Base-by-base conservation (phyloP, 2,329 filamentous ascomycete genomes). In the Lecanicillium sp. region DNA sequence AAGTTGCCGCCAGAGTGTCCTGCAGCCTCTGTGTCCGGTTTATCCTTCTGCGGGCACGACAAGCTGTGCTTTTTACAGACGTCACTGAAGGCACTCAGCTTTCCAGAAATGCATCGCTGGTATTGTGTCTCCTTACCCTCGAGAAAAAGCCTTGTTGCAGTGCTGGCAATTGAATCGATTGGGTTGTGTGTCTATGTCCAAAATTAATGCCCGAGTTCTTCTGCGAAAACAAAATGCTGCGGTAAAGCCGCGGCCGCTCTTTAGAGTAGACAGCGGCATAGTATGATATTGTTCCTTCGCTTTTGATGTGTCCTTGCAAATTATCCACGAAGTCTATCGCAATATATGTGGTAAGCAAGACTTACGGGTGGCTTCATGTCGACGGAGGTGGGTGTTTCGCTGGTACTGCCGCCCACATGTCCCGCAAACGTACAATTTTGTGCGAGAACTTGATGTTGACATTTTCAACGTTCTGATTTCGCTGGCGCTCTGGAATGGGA, bases 341-440 rank as follows among this genome's bases (percentile, higher is more conserved):
- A n/a, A n/a, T n/a, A n/a, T n/a, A n/a, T n/a, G n/a, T n/a, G n/a
- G n/a, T n/a, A n/a, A n/a, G n/a, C n/a, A n/a, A n/a, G 29, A 51
- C 57, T 53, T 41, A 58, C 56, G 57, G 10, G 56, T 59, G 14
- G 56, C 50, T 46, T 60, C 56, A 39, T 60, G 56, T 12, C 56
- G 55, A 15, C 56, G 55, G 11, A 59, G 53, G 44, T 60, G 58
- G n/a, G 56, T 52, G 44, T 53, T 59, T 12, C 55, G 52, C 43
- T 59, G 57, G 45, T 59, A 60, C 29, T 53, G 48, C 48, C 56
- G 58, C 11, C 57, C 57, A 27, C 57, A 60, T 30, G 50, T 55
- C 10, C 44, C 40, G 52, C 55, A 57, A 19, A 40, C 21, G 26
- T 49, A 33, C 9, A 1, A 14, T 29, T 32, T 39, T 7, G 42